These are phyloP conservation scores for Starmerella floris DNA, from an alignment of 805 yeast species.

Conservation along the genomic window DNA sequence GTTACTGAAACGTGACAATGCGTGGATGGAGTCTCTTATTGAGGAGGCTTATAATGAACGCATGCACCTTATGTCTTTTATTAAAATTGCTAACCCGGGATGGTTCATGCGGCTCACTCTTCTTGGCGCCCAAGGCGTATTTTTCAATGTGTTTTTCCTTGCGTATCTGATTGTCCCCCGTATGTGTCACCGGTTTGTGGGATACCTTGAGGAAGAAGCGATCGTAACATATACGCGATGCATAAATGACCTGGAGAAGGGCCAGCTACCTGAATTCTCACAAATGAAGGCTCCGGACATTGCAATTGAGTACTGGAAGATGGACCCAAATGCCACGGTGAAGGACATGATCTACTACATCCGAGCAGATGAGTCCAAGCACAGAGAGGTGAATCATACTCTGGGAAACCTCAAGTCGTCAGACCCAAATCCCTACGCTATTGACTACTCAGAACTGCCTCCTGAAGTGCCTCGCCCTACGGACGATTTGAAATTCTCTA, in stretches of 20 bases:
- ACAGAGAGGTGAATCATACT: slow-evolving; percentile 8
- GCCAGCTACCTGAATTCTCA: slow-evolving; percentile 2
- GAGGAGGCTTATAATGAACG: slow-evolving; percentile 8
- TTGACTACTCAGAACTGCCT: slow-evolving; percentile 2
- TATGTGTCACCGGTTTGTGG: slow-evolving; percentile 7
- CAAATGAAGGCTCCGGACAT: slow-evolving; percentile 3
- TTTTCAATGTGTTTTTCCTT: slow-evolving; percentile 5
- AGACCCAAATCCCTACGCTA: slow-evolving; percentile 5
- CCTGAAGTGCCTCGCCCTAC: slow-evolving; percentile 3
- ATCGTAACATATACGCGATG: slow-evolving; percentile 3
- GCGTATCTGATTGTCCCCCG: slow-evolving; percentile 5
- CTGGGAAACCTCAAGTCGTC: slow-evolving; percentile 5
- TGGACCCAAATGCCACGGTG: slow-evolving; percentile 1
- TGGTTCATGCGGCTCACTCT: slow-evolving; percentile 1
- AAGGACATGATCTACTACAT: slow-evolving; percentile 7
- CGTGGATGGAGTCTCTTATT: slow-evolving; percentile 6
- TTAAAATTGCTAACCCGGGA: slow-evolving; percentile 1
- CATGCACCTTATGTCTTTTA: slow-evolving; percentile 5
- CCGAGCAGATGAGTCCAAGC: slow-evolving; percentile 8
- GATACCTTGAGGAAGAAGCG: slow-evolving; percentile 7
- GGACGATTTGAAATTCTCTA: slow-evolving; percentile 1
- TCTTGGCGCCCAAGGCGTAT: slow-evolving; percentile 5
- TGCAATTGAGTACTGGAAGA: slow-evolving; percentile 5
- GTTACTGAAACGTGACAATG: slow-evolving; percentile 3
- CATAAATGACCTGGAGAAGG: slow-evolving; percentile 3